Evolutionary conservation across 768 basidiomycete genomes (phyloP), one percentile per base, ranked within the genome.

Genomic region (Boletus rubroflammeus): DNA sequence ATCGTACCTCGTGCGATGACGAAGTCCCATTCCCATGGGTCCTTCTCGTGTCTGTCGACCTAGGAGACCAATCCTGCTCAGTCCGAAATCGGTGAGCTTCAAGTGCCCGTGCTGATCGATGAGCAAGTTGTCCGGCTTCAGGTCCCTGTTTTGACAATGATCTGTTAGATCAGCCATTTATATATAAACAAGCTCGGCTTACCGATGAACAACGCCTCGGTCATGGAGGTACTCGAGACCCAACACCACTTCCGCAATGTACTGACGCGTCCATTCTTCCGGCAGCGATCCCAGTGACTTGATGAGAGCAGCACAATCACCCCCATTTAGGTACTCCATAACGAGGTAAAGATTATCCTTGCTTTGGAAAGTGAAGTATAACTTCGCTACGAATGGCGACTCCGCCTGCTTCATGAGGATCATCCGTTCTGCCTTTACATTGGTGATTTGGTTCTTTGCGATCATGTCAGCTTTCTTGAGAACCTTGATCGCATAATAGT

Each of bases 391-490:
- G 66, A 98, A 96, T 15, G 97, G 96, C 9, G 94, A 97, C 71
- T 97, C 94, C 2, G 96, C 90, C 72, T 98, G 96, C 69, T 94
- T 94, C 97, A 99, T 99, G 62, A 99, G 81, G 65, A 99, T 99
- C 86, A 97, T 98, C 53, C 97, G 83, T 76, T 99, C 97, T 2
- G 97, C 97, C 75, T 98, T 98, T 71, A 99, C 97, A 68, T 98
- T 99, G 46, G 97, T 98, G 70, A 99, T 96, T 72, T 99, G 97
- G 76, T 99, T 99, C 82, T 99, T 99, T 38, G 97, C 92, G 70
- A 99, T 98, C 97, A 99, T 99, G 73, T 99, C 97, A n/a, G 94
- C 93, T 77, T 99, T 99, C 77, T 96, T 98, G 68, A 99, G 74
- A n/a, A 98, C 95, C 73, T 99, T 99, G 83, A 99, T 96, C 26